Evolutionary conservation across 1,139 yeast species (phyloP).

Genomic region (Blastobotrys serpentis): DNA sequence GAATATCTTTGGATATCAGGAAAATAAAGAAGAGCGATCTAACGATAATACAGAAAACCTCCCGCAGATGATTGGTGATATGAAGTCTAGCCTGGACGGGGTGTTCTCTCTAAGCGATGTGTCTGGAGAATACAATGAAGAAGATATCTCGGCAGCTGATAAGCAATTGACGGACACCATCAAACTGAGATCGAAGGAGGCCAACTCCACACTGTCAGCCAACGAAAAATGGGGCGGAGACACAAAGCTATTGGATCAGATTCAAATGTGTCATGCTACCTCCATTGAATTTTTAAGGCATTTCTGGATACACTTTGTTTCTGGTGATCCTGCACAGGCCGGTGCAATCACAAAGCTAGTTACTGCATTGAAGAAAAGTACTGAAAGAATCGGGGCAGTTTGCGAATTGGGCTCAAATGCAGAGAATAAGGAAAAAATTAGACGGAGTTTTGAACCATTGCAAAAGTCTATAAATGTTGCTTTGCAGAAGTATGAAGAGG

Average conservation of each 20-base stretch:
- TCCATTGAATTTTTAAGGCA: constrained; percentile 69
- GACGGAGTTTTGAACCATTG: constrained; percentile 41
- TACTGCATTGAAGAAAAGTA: constrained; percentile 48
- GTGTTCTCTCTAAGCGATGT: constrained; percentile 27
- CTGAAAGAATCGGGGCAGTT: constrained; percentile 46
- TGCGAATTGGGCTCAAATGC: constrained; percentile 31
- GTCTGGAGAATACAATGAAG: constrained; percentile 17
- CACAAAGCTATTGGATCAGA: constrained; percentile 28
- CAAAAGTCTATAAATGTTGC: constrained; percentile 43
- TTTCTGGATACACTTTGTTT: constrained; percentile 63
- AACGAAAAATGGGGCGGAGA: constrained; percentile 22
- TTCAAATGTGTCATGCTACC: constrained; percentile 55
- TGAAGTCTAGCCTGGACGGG: constrained; percentile 25
- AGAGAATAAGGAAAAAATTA: constrained; percentile 31
- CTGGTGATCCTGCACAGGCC: constrained; percentile 56
- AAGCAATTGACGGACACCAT: constrained; percentile 27
- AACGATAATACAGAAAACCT: constrained; percentile 9
- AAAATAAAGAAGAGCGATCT: constrained; percentile 29
- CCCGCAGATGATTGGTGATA: constrained; percentile 19
- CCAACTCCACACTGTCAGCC: constrained; percentile 17
- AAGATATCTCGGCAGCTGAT: constrained; percentile 27
- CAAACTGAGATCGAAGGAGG: constrained; percentile 28
- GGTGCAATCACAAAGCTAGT: constrained; percentile 47
- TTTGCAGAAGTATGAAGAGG: constrained; percentile 39
- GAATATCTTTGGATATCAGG: constrained; percentile 1